Conservation (phyloP, 768 basidiomycete genomes). For the Serendipita vermifera region DNA sequence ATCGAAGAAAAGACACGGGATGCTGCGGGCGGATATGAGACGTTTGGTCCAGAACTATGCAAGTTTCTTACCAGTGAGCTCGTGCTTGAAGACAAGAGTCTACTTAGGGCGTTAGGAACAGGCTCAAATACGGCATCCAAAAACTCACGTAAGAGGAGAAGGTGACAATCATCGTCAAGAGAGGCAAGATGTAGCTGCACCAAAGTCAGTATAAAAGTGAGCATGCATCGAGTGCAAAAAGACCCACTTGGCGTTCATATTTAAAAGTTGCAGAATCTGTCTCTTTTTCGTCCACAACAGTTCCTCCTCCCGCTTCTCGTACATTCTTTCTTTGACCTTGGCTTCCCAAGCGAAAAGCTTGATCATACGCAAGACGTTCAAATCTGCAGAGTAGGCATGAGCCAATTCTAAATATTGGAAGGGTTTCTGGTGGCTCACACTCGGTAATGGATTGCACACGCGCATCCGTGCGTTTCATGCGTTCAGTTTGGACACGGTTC, state of each 20-base stretch:
- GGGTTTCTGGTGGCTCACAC: constrained; percentile 31
- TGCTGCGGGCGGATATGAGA: constrained; percentile 30
- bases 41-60: constrained; percentile 22
- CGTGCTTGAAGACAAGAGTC: constrained; percentile 28
- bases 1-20: constrained; percentile 38
- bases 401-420: neutral
- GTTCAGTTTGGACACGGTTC: constrained; percentile 35
- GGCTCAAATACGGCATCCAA: neutral
- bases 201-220: neutral
- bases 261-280: constrained; percentile 38
- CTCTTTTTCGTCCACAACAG: constrained; percentile 40
- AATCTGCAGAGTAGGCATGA: constrained; percentile 24
- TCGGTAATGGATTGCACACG: constrained; percentile 51
- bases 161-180: constrained; percentile 52
- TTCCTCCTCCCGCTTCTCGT: constrained; percentile 48
- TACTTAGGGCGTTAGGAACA: neutral
- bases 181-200: constrained; percentile 43
- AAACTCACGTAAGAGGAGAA: constrained; percentile 43
- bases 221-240: neutral
- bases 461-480: constrained; percentile 45
- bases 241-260: constrained; percentile 32
- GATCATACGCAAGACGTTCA: constrained; percentile 50
- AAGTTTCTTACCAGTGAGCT: constrained; percentile 22
- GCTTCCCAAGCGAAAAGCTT: constrained; percentile 50
- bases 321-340: constrained; percentile 37